A percentile compares a stretch with the other conserved stretches of the same genome.
Conservation (phyloP, 2,329 filamentous ascomycete genomes). For the Fusarium ambrosium region DNA sequence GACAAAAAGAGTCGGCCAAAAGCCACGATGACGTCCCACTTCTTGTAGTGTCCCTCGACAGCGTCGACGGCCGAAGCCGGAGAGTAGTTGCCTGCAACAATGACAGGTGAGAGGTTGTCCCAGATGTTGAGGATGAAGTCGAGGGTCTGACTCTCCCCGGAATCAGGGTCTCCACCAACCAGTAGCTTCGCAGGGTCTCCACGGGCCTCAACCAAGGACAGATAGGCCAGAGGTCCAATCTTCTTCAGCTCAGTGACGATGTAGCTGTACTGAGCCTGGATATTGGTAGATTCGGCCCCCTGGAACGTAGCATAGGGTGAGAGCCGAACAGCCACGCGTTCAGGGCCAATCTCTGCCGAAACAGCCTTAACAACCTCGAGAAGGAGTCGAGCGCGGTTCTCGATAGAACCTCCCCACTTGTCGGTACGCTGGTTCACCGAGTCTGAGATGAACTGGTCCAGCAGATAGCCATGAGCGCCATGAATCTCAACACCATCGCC, state of each 20-base stretch:
- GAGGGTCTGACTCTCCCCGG: constrained; percentile 50
- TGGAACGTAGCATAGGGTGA: constrained; percentile 49
- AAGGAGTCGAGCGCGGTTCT: constrained; percentile 61
- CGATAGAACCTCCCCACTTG: constrained; percentile 63
- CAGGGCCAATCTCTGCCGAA: constrained; percentile 50
- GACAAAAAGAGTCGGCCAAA: constrained; percentile 48
- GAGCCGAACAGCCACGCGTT: constrained; percentile 57
- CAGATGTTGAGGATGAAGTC: constrained; percentile 50
- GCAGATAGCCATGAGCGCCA: constrained; percentile 66
- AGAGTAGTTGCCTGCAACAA: constrained; percentile 47
- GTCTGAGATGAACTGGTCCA: constrained; percentile 67
- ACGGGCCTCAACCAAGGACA: constrained; percentile 47
- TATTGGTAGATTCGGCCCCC: constrained; percentile 38
- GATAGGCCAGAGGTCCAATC: constrained; percentile 47
- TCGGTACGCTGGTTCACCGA: constrained; percentile 59
- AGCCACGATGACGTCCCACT: constrained; percentile 49
- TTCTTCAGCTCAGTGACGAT: constrained; percentile 47
- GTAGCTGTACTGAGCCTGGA: constrained; percentile 41
- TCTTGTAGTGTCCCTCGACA: constrained; percentile 44
- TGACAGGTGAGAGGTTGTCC: constrained; percentile 47
- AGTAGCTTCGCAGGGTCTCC: constrained; percentile 36
- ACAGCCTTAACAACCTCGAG: constrained; percentile 60
- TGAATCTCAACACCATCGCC: constrained; percentile 29
- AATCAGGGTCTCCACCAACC: constrained; percentile 27
- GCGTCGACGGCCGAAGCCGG: constrained; percentile 30